phyloP scores from a whole-genome alignment of 345 rosid species.

The Crucihimalaya himalaica region DNA sequence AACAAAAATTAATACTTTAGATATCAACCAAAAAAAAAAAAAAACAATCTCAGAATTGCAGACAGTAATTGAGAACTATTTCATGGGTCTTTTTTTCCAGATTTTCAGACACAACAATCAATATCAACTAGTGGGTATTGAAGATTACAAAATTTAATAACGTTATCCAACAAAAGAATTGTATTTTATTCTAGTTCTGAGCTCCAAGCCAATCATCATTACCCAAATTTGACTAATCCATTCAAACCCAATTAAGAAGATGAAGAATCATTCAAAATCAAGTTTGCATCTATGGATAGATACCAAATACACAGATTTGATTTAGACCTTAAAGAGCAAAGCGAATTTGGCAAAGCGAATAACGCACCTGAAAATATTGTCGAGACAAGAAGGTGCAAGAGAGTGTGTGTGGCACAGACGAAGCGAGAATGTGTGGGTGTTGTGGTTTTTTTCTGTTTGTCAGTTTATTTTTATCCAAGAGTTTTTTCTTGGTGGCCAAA shows the following conservation, averaged over 20 bases:
- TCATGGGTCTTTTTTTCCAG: background rate
- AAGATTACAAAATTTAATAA: background rate
- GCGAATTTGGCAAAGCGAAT: conserved; percentile 7
- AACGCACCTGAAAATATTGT: conserved; percentile 21
- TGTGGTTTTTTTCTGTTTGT: background rate
- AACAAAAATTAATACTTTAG: background rate
- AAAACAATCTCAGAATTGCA: background rate
- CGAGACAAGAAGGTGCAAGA: background rate
- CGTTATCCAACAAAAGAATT: background rate
- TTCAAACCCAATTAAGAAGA: conserved; percentile 1
- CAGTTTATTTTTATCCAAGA: conserved; percentile 6
- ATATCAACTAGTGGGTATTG: background rate
- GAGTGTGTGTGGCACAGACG: conserved; percentile 39
- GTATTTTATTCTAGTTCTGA: background rate
- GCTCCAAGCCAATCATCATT: conserved; percentile 4
- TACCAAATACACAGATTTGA: background rate
- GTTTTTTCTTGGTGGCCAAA: conserved; percentile 27
- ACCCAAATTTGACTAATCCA: background rate
- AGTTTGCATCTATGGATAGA: background rate
- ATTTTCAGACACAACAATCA: background rate
- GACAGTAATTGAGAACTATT: background rate
- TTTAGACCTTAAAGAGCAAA: background rate
- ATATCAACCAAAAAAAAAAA: conserved; percentile 26
- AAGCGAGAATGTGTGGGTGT: conserved; percentile 5
- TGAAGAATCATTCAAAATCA: conserved; percentile 15